Base-by-base conservation (phyloP, 73 alveolate species). In the Tetrahymena thermophila region DNA sequence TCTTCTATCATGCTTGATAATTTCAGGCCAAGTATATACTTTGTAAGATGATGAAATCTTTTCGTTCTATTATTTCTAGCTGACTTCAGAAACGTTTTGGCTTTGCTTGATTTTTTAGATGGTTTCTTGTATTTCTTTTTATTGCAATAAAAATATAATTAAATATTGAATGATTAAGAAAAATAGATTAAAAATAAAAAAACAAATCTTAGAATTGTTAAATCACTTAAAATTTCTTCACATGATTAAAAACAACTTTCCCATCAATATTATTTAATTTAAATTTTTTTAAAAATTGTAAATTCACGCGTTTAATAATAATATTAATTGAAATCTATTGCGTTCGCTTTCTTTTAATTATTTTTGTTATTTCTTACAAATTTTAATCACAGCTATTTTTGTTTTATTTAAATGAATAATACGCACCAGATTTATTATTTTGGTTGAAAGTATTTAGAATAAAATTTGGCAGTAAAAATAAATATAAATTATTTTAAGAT, bases 11-110 rank as follows among this genome's bases (percentile, higher is more conserved):
- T 97, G 99, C 85, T 93, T 97, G 17, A 97, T 96, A 40, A 97
- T 96, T 93, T 97, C 99, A 43, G 96, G 97, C 98, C 97, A 97
- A 44, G 98, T 96, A 42, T 95, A 96, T 28, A 38, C 85, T 83
- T 56, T n/a, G n/a, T 85, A 96, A 10, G 96, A 94, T 40, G 43
- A 56, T 34, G 94, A 31, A 19, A 43, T 85, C 57, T 94, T 93
- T 40, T 35, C 71, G 31, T 21, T 28, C 17, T n/a, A 7, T 71
- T 31, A 71, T 7, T n/a, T 28, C 21, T 31, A 23, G 25, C 89
- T 28, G 35, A 11, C 31, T 71, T 25, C 89, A 23, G 11, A 8
- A 0, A 71, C 57, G 38, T 35, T 95, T 89, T 44, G 25, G 28
- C 94, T 85, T 25, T 85, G 50, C 93, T 38, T 95, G 16, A 50